Evolutionary conservation across 306 rosid species (phyloP).

Genomic region (Senna tora): DNA sequence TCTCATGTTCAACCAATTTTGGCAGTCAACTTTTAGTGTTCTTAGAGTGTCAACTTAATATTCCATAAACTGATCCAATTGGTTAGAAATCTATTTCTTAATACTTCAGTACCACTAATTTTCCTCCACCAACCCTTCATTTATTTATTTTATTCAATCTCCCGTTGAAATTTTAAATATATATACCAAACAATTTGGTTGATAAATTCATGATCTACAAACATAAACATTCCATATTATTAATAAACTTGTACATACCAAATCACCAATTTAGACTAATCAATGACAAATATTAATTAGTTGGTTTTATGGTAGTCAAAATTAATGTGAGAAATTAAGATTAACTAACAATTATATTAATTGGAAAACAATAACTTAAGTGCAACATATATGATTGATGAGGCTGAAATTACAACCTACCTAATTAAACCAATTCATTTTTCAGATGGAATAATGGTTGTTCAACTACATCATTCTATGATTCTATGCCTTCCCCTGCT

Average conservation of each 20-base stretch:
- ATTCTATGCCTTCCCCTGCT: not conserved
- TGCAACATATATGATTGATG: conserved; percentile 32
- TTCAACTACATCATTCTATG: conserved; percentile 26
- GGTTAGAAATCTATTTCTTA: not conserved
- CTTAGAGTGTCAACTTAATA: not conserved
- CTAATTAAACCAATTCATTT: conserved; percentile 12
- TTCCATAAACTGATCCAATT: not conserved
- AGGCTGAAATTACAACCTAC: no score
- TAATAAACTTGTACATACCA: no score
- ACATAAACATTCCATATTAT: no score
- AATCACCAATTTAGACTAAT: not conserved
- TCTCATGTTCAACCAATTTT: not conserved
- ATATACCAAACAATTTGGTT: not conserved
- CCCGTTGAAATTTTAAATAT: not conserved
- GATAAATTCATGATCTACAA: not conserved
- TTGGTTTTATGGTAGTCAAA: no score
- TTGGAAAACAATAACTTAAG: no score
- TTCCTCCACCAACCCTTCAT: not conserved
- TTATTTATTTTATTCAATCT: not conserved
- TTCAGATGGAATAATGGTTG: not conserved
- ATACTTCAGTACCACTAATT: not conserved
- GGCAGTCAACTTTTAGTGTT: not conserved
- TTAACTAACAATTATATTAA: conserved; percentile 32
- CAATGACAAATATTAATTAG: not conserved
- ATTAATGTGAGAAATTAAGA: no score